Conservation (phyloP, 2,329 filamentous ascomycete genomes). For the Tricladium varicosporioides region DNA sequence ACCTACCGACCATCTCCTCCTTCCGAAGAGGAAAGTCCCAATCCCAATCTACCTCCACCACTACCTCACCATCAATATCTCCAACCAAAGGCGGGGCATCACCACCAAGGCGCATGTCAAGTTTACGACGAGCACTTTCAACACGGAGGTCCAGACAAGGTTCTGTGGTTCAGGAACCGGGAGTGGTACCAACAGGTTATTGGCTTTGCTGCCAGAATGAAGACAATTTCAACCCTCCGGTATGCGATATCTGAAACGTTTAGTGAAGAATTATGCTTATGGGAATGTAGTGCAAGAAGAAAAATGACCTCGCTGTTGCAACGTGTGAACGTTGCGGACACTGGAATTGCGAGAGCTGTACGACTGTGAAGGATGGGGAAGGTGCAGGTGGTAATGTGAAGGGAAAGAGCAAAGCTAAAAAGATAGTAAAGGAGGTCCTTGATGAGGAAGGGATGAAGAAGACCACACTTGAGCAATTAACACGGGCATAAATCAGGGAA, state of each 20-base stretch:
- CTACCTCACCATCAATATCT: no score
- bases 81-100: no score
- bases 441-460: background rate
- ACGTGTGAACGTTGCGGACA: conserved; percentile 5
- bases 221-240: background rate
- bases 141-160: background rate
- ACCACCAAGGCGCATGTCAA: no score
- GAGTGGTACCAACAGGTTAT: background rate
- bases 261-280: background rate
- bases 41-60: no score
- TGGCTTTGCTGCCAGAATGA: conserved; percentile 1
- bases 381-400: background rate
- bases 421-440: background rate
- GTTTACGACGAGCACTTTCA: background rate
- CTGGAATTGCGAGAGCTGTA: conserved; percentile 1
- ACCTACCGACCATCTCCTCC: no score
- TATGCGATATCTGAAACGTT: background rate
- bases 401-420: background rate
- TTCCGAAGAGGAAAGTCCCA: no score
- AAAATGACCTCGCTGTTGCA: background rate
- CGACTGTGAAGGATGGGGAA: background rate
- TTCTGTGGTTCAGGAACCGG: background rate
- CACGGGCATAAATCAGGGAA: no score
- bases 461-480: background rate
- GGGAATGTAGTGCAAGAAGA: conserved; percentile 1